Evolutionary conservation across 805 yeast genomes (phyloP).

Genomic region (Kregervanrija fluxuum): DNA sequence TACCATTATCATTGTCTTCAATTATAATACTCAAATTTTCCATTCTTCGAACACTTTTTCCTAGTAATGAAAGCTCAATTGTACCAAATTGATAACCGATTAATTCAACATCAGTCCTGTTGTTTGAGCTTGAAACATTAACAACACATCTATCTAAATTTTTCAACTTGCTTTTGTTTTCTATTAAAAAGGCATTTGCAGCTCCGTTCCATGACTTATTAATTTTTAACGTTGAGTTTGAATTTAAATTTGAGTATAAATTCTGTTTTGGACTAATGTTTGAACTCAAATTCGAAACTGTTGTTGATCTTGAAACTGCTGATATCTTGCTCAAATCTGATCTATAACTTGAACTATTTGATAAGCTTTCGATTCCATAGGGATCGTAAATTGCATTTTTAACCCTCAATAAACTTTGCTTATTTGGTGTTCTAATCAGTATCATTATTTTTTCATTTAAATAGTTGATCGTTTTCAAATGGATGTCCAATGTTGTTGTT

Average conservation of each 20-base stretch:
- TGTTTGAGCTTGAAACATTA: background rate
- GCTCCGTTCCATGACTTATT: slow-evolving; percentile 4
- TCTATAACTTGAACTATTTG: slow-evolving; percentile 3
- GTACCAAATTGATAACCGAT: slow-evolving; percentile 13
- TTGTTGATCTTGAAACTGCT: background rate
- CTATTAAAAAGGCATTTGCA: slow-evolving; percentile 2
- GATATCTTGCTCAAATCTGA: slow-evolving; percentile 16
- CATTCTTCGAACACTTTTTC: slow-evolving; percentile 1
- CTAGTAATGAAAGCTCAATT: slow-evolving; percentile 2
- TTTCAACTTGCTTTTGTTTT: slow-evolving; percentile 3
- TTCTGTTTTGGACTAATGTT: background rate
- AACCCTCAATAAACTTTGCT: background rate
- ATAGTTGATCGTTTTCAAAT: slow-evolving; percentile 7
- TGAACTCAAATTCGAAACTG: background rate
- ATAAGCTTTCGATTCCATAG: background rate
- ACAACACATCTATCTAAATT: slow-evolving; percentile 12
- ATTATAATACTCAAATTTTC: slow-evolving; percentile 3
- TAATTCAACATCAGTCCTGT: slow-evolving; percentile 4
- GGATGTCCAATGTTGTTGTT: slow-evolving; percentile 11
- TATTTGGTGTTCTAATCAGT: slow-evolving; percentile 9
- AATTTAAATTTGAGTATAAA: background rate
- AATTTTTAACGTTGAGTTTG: background rate
- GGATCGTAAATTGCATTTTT: slow-evolving; percentile 4
- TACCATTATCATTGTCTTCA: background rate
- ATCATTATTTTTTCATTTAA: slow-evolving; percentile 2